Conservation (phyloP, 1,139 yeast genomes). For the Hyphopichia fennica region DNA sequence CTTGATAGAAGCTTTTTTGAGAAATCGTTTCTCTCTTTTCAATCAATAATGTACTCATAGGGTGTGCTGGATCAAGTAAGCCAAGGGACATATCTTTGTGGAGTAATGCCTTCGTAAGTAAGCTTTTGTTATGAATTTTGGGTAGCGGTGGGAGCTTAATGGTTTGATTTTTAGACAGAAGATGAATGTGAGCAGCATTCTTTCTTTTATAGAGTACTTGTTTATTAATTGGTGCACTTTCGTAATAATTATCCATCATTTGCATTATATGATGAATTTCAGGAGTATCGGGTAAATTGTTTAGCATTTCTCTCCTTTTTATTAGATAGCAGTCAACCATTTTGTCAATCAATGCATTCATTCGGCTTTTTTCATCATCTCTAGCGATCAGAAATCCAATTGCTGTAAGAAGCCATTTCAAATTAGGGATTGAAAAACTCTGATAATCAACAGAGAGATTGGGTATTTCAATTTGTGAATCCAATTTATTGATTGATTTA, state of each 20-base stretch:
- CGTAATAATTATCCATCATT: constrained; percentile 21
- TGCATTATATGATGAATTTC: neutral
- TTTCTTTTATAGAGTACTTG: constrained; percentile 17
- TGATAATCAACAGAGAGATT: neutral
- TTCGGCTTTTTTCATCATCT: constrained; percentile 9
- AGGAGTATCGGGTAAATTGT: neutral
- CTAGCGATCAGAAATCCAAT: constrained; percentile 16
- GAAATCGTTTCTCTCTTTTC: neutral
- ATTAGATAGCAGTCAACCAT: neutral
- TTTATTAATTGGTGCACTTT: constrained; percentile 19
- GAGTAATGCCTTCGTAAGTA: constrained; percentile 38
- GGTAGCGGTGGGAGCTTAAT: constrained; percentile 39
- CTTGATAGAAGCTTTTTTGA: constrained; percentile 4
- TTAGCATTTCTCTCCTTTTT: neutral
- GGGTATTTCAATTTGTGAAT: neutral
- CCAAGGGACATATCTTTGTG: constrained; percentile 43
- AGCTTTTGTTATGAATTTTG: constrained; percentile 25
- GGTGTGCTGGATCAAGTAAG: constrained; percentile 29
- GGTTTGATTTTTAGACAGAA: neutral
- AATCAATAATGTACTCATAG: constrained; percentile 12
- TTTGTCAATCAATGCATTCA: constrained; percentile 28
- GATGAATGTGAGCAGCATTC: neutral
- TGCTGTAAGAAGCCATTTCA: neutral
- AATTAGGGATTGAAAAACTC: neutral
- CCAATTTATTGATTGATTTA: constrained; percentile 19